Evolutionary conservation across 305 asterid genomes (phyloP), one percentile per base, ranked within the genome.

Genomic region (Fraxinus platypoda): DNA sequence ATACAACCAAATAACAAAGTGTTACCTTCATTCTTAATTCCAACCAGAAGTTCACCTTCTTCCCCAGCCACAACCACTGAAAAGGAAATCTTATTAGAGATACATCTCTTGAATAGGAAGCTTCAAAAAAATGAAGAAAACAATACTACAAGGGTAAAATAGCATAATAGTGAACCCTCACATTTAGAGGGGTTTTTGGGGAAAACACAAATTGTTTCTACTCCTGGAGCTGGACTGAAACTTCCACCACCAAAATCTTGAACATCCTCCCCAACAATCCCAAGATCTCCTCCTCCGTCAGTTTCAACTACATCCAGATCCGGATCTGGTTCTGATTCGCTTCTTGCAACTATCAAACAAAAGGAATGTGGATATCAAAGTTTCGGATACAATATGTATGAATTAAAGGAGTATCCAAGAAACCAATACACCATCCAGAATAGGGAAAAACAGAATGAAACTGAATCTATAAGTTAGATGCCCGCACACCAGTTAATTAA

Each of bases 41-140:
- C 99, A 88, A 94, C 98, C 11, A 96, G 84, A 84, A 96, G 94
- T 85, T 93, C 98, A 54, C 94, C 88, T 80, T 96, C 98, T 90
- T 91, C 98, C 12, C 99, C 99, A 34, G 98, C 98, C 35, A 77
- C 83, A 66, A 94, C 88, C 81, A 81, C 99, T 96, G 94, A 85
- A 90, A 70, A 81, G 21, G 78, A 78, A 79, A 76, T 49, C 80
- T 80, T 70, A 52, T 68, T 30, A 80, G 78, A 87, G 78, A 72
- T 46, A 31, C 43, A 80, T 41, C 77, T n/a, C 9, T 8, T 23
- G 77, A 52, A 75, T 13, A 68, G 64, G 57, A 31, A 78, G 6
- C 71, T 68, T 70, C 11, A 28, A 70, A 12, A 6, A 70, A 70
- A 30, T 15, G 23, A 70, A 70, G 38, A 70, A 68, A 81, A 81